Evolutionary conservation across 306 rosid genomes (phyloP), one percentile per base, ranked within the genome.

Genomic region (Gastrolobium bilobum): DNA sequence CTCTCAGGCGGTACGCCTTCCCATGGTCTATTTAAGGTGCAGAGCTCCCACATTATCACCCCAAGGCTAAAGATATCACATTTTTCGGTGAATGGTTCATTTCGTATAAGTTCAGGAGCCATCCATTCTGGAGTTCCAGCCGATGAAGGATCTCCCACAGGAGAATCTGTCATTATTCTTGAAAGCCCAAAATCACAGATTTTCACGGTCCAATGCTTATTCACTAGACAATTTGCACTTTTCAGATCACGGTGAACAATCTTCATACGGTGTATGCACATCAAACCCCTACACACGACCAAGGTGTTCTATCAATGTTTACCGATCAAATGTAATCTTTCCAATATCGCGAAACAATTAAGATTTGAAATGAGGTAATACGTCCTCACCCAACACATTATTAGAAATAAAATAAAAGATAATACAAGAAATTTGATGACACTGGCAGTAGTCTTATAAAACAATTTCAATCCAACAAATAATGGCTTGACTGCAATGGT

Each of bases 61-160:
- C 98, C 99, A 20, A 96, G 85, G 87, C 99, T 96, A 75, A 96
- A 96, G 70, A 96, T 93, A 82, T 96, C 99, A 72, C 99, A 96
- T 85, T 96, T 96, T 82, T 96, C 99, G 2, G 91, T 84, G 85
- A 91, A 93, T 53, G 98, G 98, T 78, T 96, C 99, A 7, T 90
- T 96, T 86, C 94, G 89, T 57, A 96, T 90, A 48, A 93, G 99
- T 82, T 96, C 98, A 64, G 99, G 99, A 72, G 99, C 99, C 99
- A 96, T 96, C 99, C 99, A 96, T 83, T 96, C 99, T 3, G 99
- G 99, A 65, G 99, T 96, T 84, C 99, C 99, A 2, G 98, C 98
- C 4, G 98, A 93, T 4, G 96, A 83, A 29, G 93, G 83, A 79
- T 88, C 97, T 67, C 75, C 85, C 77, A 87, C 85, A 54, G 97